Conservation (phyloP, 345 rosid genomes). For the Eucalyptus curtisii region DNA sequence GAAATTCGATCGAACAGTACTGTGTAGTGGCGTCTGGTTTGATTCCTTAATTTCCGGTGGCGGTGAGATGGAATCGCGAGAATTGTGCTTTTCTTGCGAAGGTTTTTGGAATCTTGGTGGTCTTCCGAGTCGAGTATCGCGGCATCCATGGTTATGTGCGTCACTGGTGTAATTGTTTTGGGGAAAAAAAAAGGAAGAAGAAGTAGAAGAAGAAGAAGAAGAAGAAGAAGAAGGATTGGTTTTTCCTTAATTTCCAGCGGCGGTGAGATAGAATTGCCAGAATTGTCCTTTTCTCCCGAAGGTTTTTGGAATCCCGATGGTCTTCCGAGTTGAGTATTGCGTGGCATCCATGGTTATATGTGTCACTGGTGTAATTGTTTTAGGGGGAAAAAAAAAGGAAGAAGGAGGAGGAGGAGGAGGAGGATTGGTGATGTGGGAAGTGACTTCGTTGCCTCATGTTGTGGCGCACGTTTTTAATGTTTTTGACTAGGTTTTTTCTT, state of each 20-base stretch:
- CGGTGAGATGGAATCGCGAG: not conserved
- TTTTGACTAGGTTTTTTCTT: not conserved
- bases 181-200: not conserved
- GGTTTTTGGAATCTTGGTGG: not conserved
- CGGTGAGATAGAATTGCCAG: not conserved
- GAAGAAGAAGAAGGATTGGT: not conserved
- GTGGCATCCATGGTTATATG: not conserved
- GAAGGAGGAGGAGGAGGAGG: not conserved
- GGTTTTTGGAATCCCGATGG: not conserved
- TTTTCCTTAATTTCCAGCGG: not conserved
- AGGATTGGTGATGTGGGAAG: not conserved
- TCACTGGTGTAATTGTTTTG: not conserved
- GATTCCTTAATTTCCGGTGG: not conserved
- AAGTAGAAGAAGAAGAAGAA: rapidly evolving
- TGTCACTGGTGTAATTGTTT: not conserved
- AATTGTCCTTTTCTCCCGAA: not conserved
- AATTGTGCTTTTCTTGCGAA: rapidly evolving
- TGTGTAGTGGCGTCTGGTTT: not conserved
- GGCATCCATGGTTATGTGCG: not conserved
- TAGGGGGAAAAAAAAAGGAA: no score
- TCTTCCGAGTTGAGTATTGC: not conserved
- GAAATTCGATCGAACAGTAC: not conserved
- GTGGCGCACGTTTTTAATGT: not conserved
- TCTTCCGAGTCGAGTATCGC: not conserved
- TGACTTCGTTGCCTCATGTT: not conserved